Percentiles rank a stretch among this genome's conserved stretches.
Conservation (phyloP, 352 stramenopile genomes). For the Phytophthora multivora region DNA sequence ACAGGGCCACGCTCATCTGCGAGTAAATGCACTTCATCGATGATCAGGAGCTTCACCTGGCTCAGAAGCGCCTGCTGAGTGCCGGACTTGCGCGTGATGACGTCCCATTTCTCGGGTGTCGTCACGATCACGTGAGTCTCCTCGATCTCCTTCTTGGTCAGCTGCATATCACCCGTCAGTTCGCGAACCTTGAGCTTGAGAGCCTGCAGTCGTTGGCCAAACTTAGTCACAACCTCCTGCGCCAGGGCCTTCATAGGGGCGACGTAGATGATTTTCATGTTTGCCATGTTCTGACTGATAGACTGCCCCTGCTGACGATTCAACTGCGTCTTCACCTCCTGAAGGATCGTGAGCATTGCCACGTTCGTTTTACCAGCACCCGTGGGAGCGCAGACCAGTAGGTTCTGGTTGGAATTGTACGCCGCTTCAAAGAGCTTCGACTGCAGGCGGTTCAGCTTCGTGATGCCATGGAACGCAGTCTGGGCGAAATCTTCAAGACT, state of each 20-base stretch:
- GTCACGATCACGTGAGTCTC: conserved; percentile 97
- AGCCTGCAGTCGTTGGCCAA: conserved; percentile 84
- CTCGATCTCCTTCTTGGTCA: conserved; percentile 96
- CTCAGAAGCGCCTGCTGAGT: conserved; percentile 90
- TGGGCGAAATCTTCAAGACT: conserved; percentile 76
- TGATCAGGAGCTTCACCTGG: conserved; percentile 97
- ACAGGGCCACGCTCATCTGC: conserved; percentile 98
- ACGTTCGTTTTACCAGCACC: conserved; percentile 99
- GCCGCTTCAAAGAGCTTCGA: conserved; percentile 96
- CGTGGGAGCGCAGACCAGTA: conserved; percentile 93
- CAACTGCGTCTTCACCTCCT: conserved; percentile 87
- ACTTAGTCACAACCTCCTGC: conserved; percentile 99
- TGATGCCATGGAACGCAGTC: conserved; percentile 78
- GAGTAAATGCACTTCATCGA: conserved; percentile 99
- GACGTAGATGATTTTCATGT: conserved; percentile 97
- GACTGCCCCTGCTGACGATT: conserved; percentile 39
- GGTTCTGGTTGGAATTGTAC: conserved; percentile 97
- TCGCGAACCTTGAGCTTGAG: conserved; percentile 89
- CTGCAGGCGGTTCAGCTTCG: conserved; percentile 97
- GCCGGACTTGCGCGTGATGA: conserved; percentile 97
- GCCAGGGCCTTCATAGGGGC: conserved; percentile 98
- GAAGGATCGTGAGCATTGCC: conserved; percentile 96
- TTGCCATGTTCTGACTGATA: conserved; percentile 36
- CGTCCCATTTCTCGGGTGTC: conserved; percentile 99
- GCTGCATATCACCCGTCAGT: conserved; percentile 98